A percentile compares a stretch with the other conserved stretches of the same genome.
These are phyloP conservation scores for Fusarium incarnatum DNA, from an alignment of 2,329 filamentous ascomycete genomes.

Conservation along the genomic window DNA sequence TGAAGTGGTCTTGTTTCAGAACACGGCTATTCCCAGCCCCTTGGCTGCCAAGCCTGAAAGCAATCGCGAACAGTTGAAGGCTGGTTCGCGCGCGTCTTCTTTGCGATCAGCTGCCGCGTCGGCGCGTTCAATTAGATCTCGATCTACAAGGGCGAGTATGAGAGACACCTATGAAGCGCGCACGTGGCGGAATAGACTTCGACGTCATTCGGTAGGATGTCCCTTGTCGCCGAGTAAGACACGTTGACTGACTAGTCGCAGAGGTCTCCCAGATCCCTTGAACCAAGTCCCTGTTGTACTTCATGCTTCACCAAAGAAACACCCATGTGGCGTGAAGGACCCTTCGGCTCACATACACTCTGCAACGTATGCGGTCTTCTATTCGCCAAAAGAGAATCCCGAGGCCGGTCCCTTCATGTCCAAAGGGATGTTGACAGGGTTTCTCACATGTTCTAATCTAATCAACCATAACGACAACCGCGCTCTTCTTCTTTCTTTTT, in stretches of 20 bases:
- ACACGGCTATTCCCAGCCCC: conserved; percentile 3
- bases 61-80: background rate
- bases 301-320: conserved; percentile 27
- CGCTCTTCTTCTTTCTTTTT: background rate
- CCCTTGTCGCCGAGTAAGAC: background rate
- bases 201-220: conserved; percentile 14
- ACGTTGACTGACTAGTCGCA: background rate
- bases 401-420: background rate
- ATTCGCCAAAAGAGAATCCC: conserved; percentile 12
- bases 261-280: conserved; percentile 1
- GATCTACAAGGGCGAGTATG: background rate
- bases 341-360: conserved; percentile 21
- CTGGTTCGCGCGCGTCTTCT: conserved; percentile 3
- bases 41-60: background rate
- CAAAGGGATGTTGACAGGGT: background rate
- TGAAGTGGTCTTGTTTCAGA: conserved; percentile 19
- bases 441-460: background rate
- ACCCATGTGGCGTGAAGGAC: conserved; percentile 21
- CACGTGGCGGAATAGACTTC: conserved; percentile 24
- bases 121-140: conserved; percentile 1
- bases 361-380: conserved; percentile 25
- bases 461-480: no score
- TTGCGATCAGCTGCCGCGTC: background rate
- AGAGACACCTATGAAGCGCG: conserved; percentile 22
- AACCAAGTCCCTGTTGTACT: conserved; percentile 13